Evolutionary conservation across 1,139 yeast species (phyloP), one percentile per base, ranked within the genome.

Genomic region (Blastobotrys malaysiensis): DNA sequence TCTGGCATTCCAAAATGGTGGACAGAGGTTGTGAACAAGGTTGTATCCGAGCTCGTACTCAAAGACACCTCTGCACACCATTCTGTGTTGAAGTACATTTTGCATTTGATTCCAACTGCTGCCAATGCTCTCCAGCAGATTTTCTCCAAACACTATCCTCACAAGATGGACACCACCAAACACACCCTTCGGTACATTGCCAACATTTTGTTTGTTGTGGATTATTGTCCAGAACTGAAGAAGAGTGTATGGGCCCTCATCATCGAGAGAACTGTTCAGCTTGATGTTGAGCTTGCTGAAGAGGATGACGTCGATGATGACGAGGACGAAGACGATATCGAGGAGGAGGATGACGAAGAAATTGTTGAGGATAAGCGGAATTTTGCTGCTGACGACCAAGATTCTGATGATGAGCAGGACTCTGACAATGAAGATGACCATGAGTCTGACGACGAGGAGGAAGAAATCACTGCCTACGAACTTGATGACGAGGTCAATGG

Each of bases 211-310:
- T 66, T 68, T 39, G 69, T 88, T 44, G 73, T 83, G 26, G 74
- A 76, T 9, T 91, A 91, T 68, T 87, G 93, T 61, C 82, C 83
- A 4, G 97, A 89, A 62, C 73, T 89, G 59, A 65, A 64, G 49
- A 79, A 80, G 61, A 81, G 82, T 53, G 77, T 88, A 6, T 91
- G 97, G 97, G 85, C 86, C 26, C 71, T 88, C 55, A 77, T 91
- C 20, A 74, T 89, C 47, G 97, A 91, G 68, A 81, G 83, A 60
- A 79, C 88, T 54, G 89, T 93, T 57, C 88, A 89, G 62, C 75
- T 93, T 48, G 99, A 93, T 70, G 97, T 91, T n/a, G 98, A 90
- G 69, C 75, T 91, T 57, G 97, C 89, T 66, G 90, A 88, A 64
- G 95, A 87, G 64, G 72, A 88, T 58, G 96, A 88, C 61, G 96